These are phyloP conservation scores for Trichocomaceae sp. DNA, from an alignment of 2,329 filamentous ascomycete genomes.

Conservation along the genomic window DNA sequence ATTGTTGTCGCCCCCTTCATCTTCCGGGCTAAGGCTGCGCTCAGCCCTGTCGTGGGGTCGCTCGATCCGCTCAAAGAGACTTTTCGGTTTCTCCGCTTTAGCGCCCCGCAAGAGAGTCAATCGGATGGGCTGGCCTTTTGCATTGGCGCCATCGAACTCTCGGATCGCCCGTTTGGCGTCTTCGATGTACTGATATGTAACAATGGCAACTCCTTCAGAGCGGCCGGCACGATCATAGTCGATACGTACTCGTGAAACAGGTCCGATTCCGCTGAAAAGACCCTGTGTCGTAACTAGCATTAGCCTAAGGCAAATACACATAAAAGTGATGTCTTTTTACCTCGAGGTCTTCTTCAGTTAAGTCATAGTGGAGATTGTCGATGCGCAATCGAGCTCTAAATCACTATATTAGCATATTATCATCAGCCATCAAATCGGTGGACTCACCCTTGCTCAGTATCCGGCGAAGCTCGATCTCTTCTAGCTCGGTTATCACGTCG, in stretches of 20 bases:
- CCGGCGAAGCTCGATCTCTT: slow-evolving; percentile 31
- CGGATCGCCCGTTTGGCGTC: slow-evolving; percentile 69
- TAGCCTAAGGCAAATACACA: not conserved
- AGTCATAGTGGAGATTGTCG: slow-evolving; percentile 87
- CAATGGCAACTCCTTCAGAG: slow-evolving; percentile 75
- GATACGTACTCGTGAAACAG: slow-evolving; percentile 61
- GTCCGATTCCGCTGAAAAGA: slow-evolving; percentile 72
- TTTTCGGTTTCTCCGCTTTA: slow-evolving; percentile 48
- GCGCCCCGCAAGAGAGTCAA: slow-evolving; percentile 56
- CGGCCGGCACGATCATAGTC: slow-evolving; percentile 83
- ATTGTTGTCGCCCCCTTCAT: slow-evolving; percentile 23
- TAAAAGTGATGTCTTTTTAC: slow-evolving; percentile 37
- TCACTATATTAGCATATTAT: slow-evolving; percentile 34
- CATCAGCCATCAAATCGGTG: not conserved
- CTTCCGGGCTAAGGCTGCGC: slow-evolving; percentile 38
- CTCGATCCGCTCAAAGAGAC: slow-evolving; percentile 60
- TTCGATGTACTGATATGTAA: slow-evolving; percentile 65
- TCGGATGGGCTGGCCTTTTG: slow-evolving; percentile 78
- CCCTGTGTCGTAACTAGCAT: slow-evolving; percentile 48
- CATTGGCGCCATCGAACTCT: slow-evolving; percentile 85
- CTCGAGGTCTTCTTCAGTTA: slow-evolving; percentile 75
- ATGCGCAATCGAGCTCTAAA: slow-evolving; percentile 66
- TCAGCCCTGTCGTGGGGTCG: slow-evolving; percentile 34
- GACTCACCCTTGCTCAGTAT: slow-evolving; percentile 31
- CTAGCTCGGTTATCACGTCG: slow-evolving; percentile 36